Base-by-base conservation (phyloP, 1,284 basidiomycete genomes). In the Ceratobasidium sp. region DNA sequence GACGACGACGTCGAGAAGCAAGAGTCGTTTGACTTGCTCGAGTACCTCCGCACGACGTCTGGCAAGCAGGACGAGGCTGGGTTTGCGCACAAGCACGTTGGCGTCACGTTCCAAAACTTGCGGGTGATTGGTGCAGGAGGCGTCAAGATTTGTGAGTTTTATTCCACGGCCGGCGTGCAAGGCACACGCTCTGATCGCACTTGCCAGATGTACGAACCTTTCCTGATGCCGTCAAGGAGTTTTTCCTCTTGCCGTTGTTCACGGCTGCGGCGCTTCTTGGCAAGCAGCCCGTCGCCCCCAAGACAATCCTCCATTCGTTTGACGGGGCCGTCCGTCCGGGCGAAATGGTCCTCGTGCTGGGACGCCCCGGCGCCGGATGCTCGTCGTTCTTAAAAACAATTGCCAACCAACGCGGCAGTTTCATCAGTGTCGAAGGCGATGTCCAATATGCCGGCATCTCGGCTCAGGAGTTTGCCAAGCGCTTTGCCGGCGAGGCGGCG, bases 51-150 rank as follows among this genome's bases (percentile, higher is more conserved):
- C 20, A 57, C 50, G 18, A 76, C 74, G 30, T 76, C 74, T 41
- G 74, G 74, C 52, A 44, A 76, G 27, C 74, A 57, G n/a, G 90
- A 94, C 79, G 84, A 86, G 38, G 91, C 92, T 6, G 94, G 94
- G 4, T 93, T 96, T 81, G 90, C 91, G 81, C 91, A 92, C 84
- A 97, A 97, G 86, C 90, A 92, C 80, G 93, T 96, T 50, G 94
- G 94, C 50, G 93, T 95, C 41, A 90, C 90, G 33, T 96, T 94
- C 92, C 88, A 94, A 70, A 87, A 92, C 80, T 84, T 95, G 0
- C 88, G 92, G 77, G 95, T 96, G 64, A 65, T 35, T 20, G 38
- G 60, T 77, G 75, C 65, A 18, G 62, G 65, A n/a, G 77, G 54
- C 55, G 46, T 77, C 6, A 77, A 93, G 90, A 88, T 93, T 79